Conservation (phyloP, 495 filamentous ascomycete species). For the Neurospora terricola region DNA sequence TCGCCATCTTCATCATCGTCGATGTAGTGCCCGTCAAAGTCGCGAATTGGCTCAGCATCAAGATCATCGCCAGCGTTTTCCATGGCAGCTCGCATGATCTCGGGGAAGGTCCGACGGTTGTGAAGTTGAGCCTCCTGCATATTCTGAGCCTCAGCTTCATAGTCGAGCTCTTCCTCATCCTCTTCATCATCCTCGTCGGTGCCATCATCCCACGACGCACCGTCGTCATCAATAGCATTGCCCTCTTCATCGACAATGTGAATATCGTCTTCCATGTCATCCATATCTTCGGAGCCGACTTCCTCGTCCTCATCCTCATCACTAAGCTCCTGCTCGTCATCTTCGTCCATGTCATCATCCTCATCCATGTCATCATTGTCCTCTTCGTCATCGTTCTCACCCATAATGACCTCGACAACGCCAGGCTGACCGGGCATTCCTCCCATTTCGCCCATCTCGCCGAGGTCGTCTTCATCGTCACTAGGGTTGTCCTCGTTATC, state of each 20-base stretch:
- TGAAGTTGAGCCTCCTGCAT: constrained; percentile 31
- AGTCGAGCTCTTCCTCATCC: constrained; percentile 43
- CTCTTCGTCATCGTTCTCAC: constrained; percentile 61
- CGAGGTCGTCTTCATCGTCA: constrained; percentile 75
- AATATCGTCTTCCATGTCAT: constrained; percentile 41
- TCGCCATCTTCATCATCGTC: constrained; percentile 58
- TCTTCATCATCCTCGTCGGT: constrained; percentile 46
- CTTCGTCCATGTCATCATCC: constrained; percentile 61
- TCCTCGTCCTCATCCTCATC: constrained; percentile 47
- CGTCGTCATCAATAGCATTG: constrained; percentile 42
- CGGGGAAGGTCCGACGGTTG: constrained; percentile 39
- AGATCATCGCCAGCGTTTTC: constrained; percentile 48
- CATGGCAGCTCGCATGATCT: constrained; percentile 50
- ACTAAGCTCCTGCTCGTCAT: constrained; percentile 40
- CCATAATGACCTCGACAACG: constrained; percentile 75
- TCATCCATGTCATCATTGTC: constrained; percentile 51
- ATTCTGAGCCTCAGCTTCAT: constrained; percentile 35
- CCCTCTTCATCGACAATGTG: constrained; percentile 50
- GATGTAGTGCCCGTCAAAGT: constrained; percentile 50
- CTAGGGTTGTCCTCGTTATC: constrained; percentile 85
- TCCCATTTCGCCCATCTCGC: constrained; percentile 77
- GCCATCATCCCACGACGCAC: constrained; percentile 46
- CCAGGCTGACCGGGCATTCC: constrained; percentile 69
- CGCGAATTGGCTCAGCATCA: constrained; percentile 36
- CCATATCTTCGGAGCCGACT: constrained; percentile 37